Percentiles rank a stretch among this genome's conserved stretches.
These are phyloP conservation scores for Alternaria tenuissima DNA, from an alignment of 2,329 filamentous ascomycete species.

Conservation along the genomic window DNA sequence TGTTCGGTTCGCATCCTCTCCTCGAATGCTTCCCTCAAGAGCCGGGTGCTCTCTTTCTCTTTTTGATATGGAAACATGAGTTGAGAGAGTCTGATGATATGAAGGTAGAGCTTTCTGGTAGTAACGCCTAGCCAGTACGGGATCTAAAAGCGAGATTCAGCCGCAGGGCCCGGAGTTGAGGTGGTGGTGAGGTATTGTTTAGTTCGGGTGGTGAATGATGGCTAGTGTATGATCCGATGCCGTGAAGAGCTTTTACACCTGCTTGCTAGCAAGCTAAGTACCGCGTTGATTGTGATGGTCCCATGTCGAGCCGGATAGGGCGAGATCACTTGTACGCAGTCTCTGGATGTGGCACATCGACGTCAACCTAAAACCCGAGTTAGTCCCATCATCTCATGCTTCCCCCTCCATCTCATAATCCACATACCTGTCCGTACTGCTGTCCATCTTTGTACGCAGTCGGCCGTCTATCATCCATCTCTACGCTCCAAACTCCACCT, in stretches of 20 bases:
- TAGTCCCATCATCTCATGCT: not conserved
- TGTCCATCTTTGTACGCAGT: conserved; percentile 4
- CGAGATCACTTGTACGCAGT: not conserved
- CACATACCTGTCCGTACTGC: not conserved
- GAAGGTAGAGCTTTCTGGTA: too few relatives aligned
- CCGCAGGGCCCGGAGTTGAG: not conserved
- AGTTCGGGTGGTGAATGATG: not conserved
- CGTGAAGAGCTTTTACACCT: not conserved
- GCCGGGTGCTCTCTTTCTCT: not conserved
- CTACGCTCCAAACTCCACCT: conserved; percentile 10
- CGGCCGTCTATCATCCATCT: conserved; percentile 10
- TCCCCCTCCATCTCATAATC: not conserved
- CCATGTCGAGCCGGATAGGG: not conserved
- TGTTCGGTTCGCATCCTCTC: not conserved
- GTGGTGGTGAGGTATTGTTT: too few relatives aligned
- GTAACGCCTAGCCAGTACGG: too few relatives aligned
- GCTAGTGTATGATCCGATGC: not conserved
- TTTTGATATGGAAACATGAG: not conserved
- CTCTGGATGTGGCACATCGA: not conserved
- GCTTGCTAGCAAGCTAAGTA: not conserved
- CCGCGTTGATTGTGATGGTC: not conserved
- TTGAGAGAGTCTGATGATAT: not conserved
- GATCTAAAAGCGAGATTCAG: not conserved
- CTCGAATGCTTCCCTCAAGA: not conserved
- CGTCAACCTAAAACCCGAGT: not conserved